These are phyloP conservation scores for Coemansia sp. DNA, from an alignment of 192 early-diverging fungal species.

Conservation along the genomic window DNA sequence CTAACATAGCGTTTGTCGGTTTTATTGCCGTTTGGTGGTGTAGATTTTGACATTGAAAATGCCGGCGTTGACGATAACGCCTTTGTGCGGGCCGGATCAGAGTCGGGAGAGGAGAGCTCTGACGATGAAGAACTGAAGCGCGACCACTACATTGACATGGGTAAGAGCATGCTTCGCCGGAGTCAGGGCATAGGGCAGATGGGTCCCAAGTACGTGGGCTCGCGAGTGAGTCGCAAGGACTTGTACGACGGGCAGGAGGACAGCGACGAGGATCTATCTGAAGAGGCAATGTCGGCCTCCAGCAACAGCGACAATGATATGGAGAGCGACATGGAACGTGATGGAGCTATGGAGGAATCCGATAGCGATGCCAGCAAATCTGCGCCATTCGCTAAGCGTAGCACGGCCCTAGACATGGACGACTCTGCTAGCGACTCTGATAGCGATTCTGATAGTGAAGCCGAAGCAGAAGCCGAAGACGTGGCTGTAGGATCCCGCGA, in stretches of 20 bases:
- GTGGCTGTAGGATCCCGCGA: slow-evolving; percentile 45
- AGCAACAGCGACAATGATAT: slow-evolving; percentile 31
- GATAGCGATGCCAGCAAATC: slow-evolving; percentile 13
- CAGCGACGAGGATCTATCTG: slow-evolving; percentile 28
- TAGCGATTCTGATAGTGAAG: slow-evolving; percentile 16
- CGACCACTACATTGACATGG: slow-evolving; percentile 72
- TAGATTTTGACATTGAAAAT: slow-evolving; percentile 77
- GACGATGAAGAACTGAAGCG: slow-evolving; percentile 59
- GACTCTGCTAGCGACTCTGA: too few species aligned
- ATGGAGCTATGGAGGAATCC: too few species aligned
- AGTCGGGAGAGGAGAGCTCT: slow-evolving; percentile 52
- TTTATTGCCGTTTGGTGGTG: background rate
- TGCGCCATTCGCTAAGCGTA: background rate
- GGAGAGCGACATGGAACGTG: too few species aligned
- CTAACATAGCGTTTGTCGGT: background rate
- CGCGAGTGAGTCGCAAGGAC: slow-evolving; percentile 66
- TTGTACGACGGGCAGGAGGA: slow-evolving; percentile 59
- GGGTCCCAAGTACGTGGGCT: slow-evolving; percentile 75
- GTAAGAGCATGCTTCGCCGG: slow-evolving; percentile 68
- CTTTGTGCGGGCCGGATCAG: slow-evolving; percentile 45
- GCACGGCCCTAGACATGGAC: background rate
- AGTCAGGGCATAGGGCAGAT: slow-evolving; percentile 65
- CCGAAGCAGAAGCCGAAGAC: slow-evolving; percentile 25
- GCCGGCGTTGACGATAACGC: slow-evolving; percentile 56
- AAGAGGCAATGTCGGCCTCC: slow-evolving; percentile 19